Conservation (phyloP, 2,329 filamentous ascomycete species). For the Aspergillus niger region DNA sequence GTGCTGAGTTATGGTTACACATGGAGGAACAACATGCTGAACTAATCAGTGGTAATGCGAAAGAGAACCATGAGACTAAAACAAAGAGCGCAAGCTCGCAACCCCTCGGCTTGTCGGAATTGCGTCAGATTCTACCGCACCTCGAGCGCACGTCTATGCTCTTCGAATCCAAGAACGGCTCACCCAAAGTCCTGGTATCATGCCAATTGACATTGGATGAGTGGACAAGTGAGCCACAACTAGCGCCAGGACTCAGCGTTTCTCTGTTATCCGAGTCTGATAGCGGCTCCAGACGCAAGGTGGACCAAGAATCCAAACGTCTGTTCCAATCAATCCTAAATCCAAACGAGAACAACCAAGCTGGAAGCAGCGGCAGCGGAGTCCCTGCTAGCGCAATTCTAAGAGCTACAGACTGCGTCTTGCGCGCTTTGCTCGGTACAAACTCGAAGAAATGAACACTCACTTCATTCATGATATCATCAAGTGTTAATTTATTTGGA, state of each 20-base stretch:
- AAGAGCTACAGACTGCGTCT: conserved; percentile 38
- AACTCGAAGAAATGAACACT: neutral
- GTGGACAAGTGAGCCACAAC: conserved; percentile 44
- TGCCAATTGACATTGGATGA: conserved; percentile 40
- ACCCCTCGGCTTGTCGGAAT: neutral
- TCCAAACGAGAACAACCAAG: conserved; percentile 16
- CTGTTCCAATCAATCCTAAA: conserved; percentile 40
- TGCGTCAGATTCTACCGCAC: conserved; percentile 30
- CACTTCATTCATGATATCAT: neutral
- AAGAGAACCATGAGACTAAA: neutral
- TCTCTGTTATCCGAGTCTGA: conserved; percentile 20
- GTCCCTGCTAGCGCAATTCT: conserved; percentile 33
- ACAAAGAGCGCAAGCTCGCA: conserved; percentile 12
- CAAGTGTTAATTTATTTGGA: neutral
- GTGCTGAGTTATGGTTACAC: conserved; percentile 41
- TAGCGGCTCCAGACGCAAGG: conserved; percentile 25
- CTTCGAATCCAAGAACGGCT: conserved; percentile 25
- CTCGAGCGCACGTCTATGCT: conserved; percentile 40
- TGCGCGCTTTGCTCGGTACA: conserved; percentile 35
- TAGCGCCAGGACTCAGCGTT: conserved; percentile 41
- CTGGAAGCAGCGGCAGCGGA: conserved; percentile 16
- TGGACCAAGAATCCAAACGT: conserved; percentile 42
- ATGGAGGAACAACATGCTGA: conserved; percentile 31
- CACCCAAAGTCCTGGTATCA: conserved; percentile 33
- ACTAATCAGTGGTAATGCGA: conserved; percentile 13